Conservation (phyloP, 768 basidiomycete genomes). For the Filobasidium wieringae region DNA sequence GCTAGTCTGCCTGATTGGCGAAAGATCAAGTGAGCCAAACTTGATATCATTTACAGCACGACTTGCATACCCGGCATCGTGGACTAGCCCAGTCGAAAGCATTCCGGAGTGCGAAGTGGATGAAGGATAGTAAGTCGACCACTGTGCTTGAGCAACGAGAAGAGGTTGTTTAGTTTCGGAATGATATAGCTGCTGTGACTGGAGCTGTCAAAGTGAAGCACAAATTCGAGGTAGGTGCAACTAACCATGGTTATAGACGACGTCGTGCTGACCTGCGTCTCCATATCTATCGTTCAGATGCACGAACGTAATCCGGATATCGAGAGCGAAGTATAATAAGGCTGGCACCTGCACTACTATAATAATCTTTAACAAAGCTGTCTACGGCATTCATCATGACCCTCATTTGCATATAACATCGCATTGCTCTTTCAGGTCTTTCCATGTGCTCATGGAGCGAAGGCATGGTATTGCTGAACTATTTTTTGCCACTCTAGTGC, state of each 20-base stretch:
- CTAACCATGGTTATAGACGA: not conserved
- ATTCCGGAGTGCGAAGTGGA: conserved; percentile 1
- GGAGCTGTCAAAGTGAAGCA: conserved; percentile 1
- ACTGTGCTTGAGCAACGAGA: not conserved
- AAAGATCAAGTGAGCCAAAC: not conserved
- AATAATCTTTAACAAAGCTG: no score
- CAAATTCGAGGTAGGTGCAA: conserved; percentile 7
- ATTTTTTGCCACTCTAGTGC: no score
- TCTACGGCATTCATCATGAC: no score
- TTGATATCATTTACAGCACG: not conserved
- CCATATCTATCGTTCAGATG: not conserved
- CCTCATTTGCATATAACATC: no score
- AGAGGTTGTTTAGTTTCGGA: not conserved
- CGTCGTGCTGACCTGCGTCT: not conserved
- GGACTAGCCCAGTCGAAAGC: conserved; percentile 8
- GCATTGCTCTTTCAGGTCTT: no score
- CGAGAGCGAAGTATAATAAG: conserved; percentile 6
- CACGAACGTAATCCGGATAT: conserved; percentile 8
- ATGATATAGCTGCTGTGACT: not conserved
- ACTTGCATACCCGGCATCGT: conserved; percentile 7
- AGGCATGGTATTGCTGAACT: no score
- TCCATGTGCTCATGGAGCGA: no score
- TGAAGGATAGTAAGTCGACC: conserved; percentile 5
- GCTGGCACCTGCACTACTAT: no score
- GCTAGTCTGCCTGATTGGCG: not conserved